Conservation (phyloP, 2,329 filamentous ascomycete species). For the Diplodia seriata region DNA sequence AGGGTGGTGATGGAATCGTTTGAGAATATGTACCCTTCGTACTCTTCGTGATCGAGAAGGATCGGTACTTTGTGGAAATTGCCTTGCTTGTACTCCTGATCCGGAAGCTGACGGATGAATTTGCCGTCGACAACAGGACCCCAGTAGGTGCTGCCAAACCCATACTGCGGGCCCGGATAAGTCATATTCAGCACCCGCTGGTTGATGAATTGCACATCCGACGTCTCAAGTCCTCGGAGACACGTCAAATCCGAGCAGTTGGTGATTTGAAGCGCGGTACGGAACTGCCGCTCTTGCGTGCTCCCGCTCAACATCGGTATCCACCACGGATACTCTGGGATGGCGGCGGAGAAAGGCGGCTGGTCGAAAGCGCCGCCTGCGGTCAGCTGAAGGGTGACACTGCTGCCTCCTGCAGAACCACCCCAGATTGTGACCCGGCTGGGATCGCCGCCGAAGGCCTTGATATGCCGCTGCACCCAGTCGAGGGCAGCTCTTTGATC, state of each 20-base stretch:
- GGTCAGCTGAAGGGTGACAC: slow-evolving; percentile 55
- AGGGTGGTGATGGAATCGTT: slow-evolving; percentile 41
- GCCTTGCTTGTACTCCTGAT: slow-evolving; percentile 43
- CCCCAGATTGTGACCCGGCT: slow-evolving; percentile 67
- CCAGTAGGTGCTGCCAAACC: slow-evolving; percentile 52
- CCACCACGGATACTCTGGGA: slow-evolving; percentile 43
- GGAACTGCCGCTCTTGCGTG: slow-evolving; percentile 41
- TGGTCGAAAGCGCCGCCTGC: slow-evolving; percentile 47
- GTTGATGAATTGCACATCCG: slow-evolving; percentile 44
- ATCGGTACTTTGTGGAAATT: slow-evolving; percentile 48
- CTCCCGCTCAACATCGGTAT: slow-evolving; percentile 6
- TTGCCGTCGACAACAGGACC: slow-evolving; percentile 51
- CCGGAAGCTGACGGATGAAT: slow-evolving; percentile 48
- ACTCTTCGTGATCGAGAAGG: slow-evolving; percentile 46
- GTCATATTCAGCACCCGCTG: slow-evolving; percentile 40
- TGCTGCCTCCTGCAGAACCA: slow-evolving; percentile 66
- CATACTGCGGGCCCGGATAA: slow-evolving; percentile 18
- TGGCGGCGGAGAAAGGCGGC: slow-evolving; percentile 53
- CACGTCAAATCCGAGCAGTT: slow-evolving; percentile 39
- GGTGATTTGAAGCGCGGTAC: slow-evolving; percentile 38
- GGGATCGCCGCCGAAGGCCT: slow-evolving; percentile 60
- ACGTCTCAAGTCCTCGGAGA: slow-evolving; percentile 41
- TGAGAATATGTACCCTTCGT: slow-evolving; percentile 50
- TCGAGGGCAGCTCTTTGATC: slow-evolving; percentile 67
- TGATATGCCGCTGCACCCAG: slow-evolving; percentile 68